Evolutionary conservation across 2,329 filamentous ascomycete species (phyloP).

Genomic region (Dactylonectria estremocensis): DNA sequence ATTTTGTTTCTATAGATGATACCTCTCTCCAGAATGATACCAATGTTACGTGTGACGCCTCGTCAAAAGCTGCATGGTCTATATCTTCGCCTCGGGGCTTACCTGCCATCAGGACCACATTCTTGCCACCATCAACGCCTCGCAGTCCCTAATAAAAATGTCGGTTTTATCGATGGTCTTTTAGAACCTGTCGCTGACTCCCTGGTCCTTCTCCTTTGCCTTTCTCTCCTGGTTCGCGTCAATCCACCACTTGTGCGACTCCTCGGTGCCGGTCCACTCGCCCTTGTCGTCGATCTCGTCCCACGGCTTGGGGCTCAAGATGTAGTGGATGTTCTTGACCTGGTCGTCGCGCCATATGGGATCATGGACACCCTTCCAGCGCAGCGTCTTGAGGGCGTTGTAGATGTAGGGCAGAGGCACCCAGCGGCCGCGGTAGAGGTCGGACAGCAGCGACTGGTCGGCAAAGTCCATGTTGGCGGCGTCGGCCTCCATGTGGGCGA

Average conservation of each 20-base stretch:
- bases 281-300: conserved; percentile 64
- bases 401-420: conserved; percentile 72
- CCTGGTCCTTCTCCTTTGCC: conserved; percentile 56
- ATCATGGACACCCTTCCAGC: conserved; percentile 66
- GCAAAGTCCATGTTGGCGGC: conserved; percentile 69
- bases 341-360: conserved; percentile 71
- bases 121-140: conserved; percentile 18
- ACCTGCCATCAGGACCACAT: neutral
- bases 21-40: conserved; percentile 40
- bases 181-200: conserved; percentile 46
- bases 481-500: conserved; percentile 64
- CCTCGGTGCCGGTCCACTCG: conserved; percentile 61
- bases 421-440: conserved; percentile 70
- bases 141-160: neutral
- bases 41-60: conserved; percentile 5
- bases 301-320: conserved; percentile 75
- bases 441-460: conserved; percentile 72
- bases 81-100: neutral
- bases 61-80: neutral
- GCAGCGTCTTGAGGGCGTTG: conserved; percentile 75
- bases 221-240: conserved; percentile 63
- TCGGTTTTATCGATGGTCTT: no score
- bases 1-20: conserved; percentile 40
- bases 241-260: conserved; percentile 71
- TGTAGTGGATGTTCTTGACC: conserved; percentile 75